A percentile compares a stretch with the other conserved stretches of the same genome.
phyloP scores from a whole-genome alignment of 129 eudicot species.

The Scalesia atractyloides region DNA sequence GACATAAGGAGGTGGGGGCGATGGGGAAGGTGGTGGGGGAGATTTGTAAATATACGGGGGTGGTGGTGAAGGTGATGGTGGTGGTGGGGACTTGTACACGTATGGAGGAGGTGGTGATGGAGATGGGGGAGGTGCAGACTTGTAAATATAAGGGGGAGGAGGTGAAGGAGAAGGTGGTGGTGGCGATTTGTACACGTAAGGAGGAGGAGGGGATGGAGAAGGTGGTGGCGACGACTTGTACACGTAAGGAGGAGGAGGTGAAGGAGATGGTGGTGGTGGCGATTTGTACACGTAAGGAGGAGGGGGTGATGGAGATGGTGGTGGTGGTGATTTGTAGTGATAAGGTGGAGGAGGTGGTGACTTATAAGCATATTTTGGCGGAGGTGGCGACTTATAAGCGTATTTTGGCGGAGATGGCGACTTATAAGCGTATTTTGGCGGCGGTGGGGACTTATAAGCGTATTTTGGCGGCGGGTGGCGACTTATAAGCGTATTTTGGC shows the following conservation, averaged over 20 bases:
- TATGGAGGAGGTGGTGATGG: conserved; percentile 12
- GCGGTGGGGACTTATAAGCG: conserved; percentile 11
- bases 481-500: neutral
- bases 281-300: conserved; percentile 8
- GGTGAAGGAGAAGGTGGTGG: conserved; percentile 5
- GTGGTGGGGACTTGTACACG: conserved; percentile 13
- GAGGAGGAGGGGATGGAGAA: conserved; percentile 12
- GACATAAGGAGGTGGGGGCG: conserved; percentile 3
- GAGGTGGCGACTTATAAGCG: neutral
- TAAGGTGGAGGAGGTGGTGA: neutral
- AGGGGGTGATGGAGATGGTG: conserved; percentile 3
- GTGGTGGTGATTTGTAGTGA: neutral
- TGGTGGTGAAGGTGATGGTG: neutral
- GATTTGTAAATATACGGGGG: neutral
- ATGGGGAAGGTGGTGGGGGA: neutral
- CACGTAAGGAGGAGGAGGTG: neutral
- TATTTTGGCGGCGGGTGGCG: neutral
- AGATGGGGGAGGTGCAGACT: conserved; percentile 7
- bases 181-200: neutral
- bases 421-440: neutral
- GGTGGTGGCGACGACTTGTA: conserved; percentile 5
- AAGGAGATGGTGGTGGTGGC: neutral
- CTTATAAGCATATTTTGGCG: neutral
- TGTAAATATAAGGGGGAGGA: neutral
- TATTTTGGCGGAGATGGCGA: conserved; percentile 4